Evolutionary conservation across 257 asterid genomes (phyloP), one percentile per base, ranked within the genome.

Genomic region (Solanum raphanifolium): DNA sequence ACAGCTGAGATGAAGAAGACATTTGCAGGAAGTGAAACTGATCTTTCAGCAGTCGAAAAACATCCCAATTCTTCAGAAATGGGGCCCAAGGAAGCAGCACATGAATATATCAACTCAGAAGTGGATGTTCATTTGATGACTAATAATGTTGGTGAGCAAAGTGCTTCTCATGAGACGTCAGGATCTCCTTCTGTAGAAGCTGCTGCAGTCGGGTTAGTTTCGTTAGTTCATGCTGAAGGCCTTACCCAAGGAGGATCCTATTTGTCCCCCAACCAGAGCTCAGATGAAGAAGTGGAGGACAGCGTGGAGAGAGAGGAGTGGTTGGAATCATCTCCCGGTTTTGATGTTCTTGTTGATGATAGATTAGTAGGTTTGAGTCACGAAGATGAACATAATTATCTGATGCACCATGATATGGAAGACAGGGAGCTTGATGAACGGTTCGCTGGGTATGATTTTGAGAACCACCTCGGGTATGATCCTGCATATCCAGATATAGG

Each of bases 301-400:
- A 76, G 74, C 9, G 12, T 68, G 31, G 89, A 88, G 91, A 74
- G 84, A 79, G 93, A 88, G 35, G 93, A 91, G 66, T 66, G 88
- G 90, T 75, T 86, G 86, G 93, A 91, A 66, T 89, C 93, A 41
- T 87, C 92, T 84, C 92, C 92, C 34, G 92, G 92, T 9, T 90
- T 91, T 84, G 93, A 91, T 89, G 92, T 90, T 83, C 90, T 91
- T 69, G 92, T 91, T 52, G 87, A 86, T 79, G 87, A 89, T 89
- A 11, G 89, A 83, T 46, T 91, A 15, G 90, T 87, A 76, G 91
- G 87, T 12, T 82, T 79, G 74, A 82, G 38, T 46, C 87, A 88
- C 43, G 92, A 79, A 79, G 90, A 88, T 43, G 91, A 89, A 74
- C 88, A 86, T 1, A 76, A 74, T 43, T 84, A 86, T 79, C 20